Percentiles rank a stretch among this genome's conserved stretches.
Conservation (phyloP, 2,329 filamentous ascomycete species). For the Talaromyces sp. region DNA sequence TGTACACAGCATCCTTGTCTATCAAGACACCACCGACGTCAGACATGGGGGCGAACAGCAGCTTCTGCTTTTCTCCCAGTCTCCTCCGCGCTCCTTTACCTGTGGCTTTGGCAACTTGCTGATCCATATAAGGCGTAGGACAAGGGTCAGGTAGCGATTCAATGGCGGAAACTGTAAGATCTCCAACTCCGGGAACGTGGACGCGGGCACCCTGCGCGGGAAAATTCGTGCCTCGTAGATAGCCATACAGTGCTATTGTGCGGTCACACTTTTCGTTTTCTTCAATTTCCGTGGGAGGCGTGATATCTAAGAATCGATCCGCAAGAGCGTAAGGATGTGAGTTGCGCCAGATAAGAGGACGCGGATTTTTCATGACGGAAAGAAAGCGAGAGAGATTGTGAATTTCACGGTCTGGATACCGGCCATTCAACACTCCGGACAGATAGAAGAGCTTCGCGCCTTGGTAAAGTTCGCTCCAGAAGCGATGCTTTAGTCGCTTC, state of each 20-base stretch:
- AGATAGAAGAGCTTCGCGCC: conserved; percentile 96
- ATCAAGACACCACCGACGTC: conserved; percentile 94
- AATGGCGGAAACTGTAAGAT: conserved; percentile 75
- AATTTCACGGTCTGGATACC: conserved; percentile 93
- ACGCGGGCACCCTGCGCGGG: conserved; percentile 77
- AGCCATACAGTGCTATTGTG: conserved; percentile 85
- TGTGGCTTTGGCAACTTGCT: conserved; percentile 74
- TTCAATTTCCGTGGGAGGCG: conserved; percentile 86
- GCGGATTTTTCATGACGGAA: conserved; percentile 97
- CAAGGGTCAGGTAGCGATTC: conserved; percentile 91
- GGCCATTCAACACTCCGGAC: conserved; percentile 90
- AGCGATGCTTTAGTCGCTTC: conserved; percentile 89
- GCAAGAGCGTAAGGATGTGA: conserved; percentile 90
- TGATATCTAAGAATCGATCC: conserved; percentile 92
- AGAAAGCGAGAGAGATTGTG: conserved; percentile 93
- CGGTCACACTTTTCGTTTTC: conserved; percentile 84
- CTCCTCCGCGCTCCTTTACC: conserved; percentile 76
- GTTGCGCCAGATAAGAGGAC: conserved; percentile 94
- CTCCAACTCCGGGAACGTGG: conserved; percentile 87
- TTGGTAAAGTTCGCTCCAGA: conserved; percentile 96
- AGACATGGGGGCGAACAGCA: conserved; percentile 95
- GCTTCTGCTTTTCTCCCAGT: conserved; percentile 93
- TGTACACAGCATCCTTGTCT: conserved; percentile 96
- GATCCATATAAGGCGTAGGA: conserved; percentile 85
- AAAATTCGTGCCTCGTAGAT: conserved; percentile 92